Evolutionary conservation across 805 yeast genomes (phyloP).

Genomic region (Ogataea sp.): DNA sequence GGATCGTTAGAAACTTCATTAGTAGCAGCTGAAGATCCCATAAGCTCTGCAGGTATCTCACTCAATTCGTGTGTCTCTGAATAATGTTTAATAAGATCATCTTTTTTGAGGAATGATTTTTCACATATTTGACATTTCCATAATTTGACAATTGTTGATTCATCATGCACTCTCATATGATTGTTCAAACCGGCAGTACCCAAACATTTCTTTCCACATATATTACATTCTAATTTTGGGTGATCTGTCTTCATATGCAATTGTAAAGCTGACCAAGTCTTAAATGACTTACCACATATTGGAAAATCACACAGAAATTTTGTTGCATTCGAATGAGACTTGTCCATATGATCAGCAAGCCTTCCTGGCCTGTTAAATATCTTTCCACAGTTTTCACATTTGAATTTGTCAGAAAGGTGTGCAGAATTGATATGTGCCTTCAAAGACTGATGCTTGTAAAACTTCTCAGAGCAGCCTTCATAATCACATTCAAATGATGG

Average conservation of each 20-base stretch:
- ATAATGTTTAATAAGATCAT: conserved; percentile 51
- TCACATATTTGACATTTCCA: conserved; percentile 63
- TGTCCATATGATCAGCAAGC: conserved; percentile 56
- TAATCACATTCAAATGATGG: conserved; percentile 53
- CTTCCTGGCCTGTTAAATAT: conserved; percentile 56
- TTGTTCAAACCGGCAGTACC: conserved; percentile 62
- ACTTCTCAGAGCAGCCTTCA: conserved; percentile 57
- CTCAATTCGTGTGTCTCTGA: conserved; percentile 27
- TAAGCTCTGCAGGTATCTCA: not conserved
- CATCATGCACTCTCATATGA: conserved; percentile 71
- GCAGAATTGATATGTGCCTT: conserved; percentile 60
- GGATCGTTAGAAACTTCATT: no score
- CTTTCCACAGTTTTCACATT: conserved; percentile 58
- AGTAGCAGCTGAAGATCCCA: not conserved
- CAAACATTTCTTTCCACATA: conserved; percentile 66
- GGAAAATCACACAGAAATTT: conserved; percentile 52
- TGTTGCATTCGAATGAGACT: conserved; percentile 47
- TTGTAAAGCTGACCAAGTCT: conserved; percentile 68
- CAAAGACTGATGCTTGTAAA: conserved; percentile 68
- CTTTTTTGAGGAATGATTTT: conserved; percentile 44
- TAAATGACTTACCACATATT: conserved; percentile 52
- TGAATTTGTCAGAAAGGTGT: conserved; percentile 47
- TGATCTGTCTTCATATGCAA: conserved; percentile 66
- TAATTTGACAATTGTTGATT: conserved; percentile 36
- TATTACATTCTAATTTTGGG: conserved; percentile 53